phyloP scores from a whole-genome alignment of 306 rosid genomes.

The Erythrophleum fordii region DNA sequence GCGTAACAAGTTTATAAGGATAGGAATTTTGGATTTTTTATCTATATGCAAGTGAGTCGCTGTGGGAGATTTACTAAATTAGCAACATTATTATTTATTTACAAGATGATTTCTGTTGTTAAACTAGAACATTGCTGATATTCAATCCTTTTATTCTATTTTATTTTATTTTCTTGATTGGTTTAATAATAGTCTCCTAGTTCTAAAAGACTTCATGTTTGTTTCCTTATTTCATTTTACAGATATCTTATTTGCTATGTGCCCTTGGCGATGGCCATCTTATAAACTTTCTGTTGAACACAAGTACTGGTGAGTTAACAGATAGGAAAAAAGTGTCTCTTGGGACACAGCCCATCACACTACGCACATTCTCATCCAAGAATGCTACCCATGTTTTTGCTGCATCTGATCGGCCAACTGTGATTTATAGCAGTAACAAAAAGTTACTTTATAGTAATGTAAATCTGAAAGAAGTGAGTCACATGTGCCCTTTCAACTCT shows the following conservation, averaged over 20 bases:
- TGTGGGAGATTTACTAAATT: slow-evolving; percentile 15
- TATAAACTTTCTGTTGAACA: slow-evolving; percentile 83
- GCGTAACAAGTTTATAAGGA: neutral
- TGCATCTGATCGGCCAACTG: slow-evolving; percentile 98
- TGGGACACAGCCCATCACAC: slow-evolving; percentile 98
- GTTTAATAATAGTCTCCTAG: slow-evolving; percentile 2
- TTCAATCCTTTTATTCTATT: neutral
- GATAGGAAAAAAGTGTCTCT: slow-evolving; percentile 98
- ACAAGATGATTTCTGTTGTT: neutral
- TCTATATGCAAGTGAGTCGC: neutral
- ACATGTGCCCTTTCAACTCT: slow-evolving; percentile 99
- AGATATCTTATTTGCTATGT: slow-evolving; percentile 91
- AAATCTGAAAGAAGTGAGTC: slow-evolving; percentile 96
- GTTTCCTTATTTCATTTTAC: slow-evolving; percentile 40
- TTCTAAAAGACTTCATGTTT: neutral
- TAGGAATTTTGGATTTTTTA: slow-evolving; percentile 11
- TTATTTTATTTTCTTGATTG: neutral
- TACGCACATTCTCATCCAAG: slow-evolving; percentile 95
- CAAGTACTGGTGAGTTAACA: slow-evolving; percentile 77
- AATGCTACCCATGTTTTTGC: slow-evolving; percentile 95
- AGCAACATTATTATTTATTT: neutral
- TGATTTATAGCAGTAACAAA: slow-evolving; percentile 97
- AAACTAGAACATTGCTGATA: slow-evolving; percentile 3
- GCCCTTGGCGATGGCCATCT: slow-evolving; percentile 99
- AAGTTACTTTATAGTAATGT: slow-evolving; percentile 93